These are phyloP conservation scores for Ustilago sp. DNA, from an alignment of 1,284 basidiomycete genomes.

Conservation along the genomic window DNA sequence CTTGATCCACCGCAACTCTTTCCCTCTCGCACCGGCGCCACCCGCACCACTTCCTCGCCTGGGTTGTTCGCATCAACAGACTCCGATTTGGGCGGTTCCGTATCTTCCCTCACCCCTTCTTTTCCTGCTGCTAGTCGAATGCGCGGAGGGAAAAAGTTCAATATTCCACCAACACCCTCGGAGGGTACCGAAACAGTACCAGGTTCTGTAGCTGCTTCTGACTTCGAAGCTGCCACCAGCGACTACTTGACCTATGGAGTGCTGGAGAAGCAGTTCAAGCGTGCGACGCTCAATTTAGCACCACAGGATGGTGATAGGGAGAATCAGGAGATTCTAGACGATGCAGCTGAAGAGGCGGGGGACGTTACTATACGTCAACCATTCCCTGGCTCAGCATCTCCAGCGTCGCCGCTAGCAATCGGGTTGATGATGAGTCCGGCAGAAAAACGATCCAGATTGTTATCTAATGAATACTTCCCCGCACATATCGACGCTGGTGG, in stretches of 20 bases:
- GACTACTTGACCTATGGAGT: conserved; percentile 45
- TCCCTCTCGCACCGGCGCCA: background rate
- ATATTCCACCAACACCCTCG: conserved; percentile 30
- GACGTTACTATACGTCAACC: conserved; percentile 20
- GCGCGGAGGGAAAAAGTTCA: conserved; percentile 15
- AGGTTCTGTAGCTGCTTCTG: conserved; percentile 40
- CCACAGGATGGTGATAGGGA: conserved; percentile 8
- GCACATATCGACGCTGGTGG: conserved; percentile 19
- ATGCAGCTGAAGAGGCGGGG: conserved; percentile 8
- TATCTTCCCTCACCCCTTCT: conserved; percentile 35
- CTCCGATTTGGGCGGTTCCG: conserved; percentile 42
- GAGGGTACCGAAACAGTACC: conserved; percentile 52
- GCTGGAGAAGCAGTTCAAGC: conserved; percentile 20
- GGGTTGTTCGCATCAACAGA: conserved; percentile 33
- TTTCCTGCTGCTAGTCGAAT: conserved; percentile 13
- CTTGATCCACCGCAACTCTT: conserved; percentile 28
- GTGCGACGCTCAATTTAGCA: conserved; percentile 36
- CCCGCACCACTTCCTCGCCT: conserved; percentile 26
- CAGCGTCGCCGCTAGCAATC: background rate
- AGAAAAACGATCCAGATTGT: conserved; percentile 31
- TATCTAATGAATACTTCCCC: conserved; percentile 39
- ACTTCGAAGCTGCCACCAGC: conserved; percentile 31
- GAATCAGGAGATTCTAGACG: conserved; percentile 12
- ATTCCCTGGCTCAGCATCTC: background rate
- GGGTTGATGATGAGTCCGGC: conserved; percentile 33